Percentiles rank a stretch among this genome's conserved stretches.
Evolutionary conservation across 225 moss, liverwort and hornwort species (phyloP).

Genomic region (Rhytidiadelphus loreus): DNA sequence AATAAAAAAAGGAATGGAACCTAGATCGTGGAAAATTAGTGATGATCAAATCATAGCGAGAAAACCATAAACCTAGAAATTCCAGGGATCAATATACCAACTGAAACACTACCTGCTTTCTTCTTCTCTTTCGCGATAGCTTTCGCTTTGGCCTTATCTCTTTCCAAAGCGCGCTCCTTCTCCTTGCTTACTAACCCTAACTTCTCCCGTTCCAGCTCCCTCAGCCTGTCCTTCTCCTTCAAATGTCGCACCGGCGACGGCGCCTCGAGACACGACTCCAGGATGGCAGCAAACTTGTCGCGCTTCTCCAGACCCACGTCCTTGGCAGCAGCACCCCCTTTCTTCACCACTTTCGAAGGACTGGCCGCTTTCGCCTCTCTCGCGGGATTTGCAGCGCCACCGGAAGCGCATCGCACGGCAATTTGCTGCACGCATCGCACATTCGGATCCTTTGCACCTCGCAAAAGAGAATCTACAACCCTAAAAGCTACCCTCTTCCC

Average conservation of each 20-base stretch:
- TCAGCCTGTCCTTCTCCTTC: constrained; percentile 72
- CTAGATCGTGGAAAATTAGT: background rate
- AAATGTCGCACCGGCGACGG: constrained; percentile 57
- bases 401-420: constrained; percentile 31
- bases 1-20: background rate
- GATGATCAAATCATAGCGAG: background rate
- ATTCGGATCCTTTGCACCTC: background rate
- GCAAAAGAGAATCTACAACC: background rate
- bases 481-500: constrained; percentile 3
- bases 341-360: constrained; percentile 66
- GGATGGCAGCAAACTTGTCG: constrained; percentile 48
- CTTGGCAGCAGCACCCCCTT: constrained; percentile 36
- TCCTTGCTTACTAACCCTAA: constrained; percentile 72
- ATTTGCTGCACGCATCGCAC: background rate
- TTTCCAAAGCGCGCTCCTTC: constrained; percentile 52
- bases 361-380: constrained; percentile 49
- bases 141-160: constrained; percentile 56
- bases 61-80: background rate
- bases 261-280: constrained; percentile 68
- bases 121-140: constrained; percentile 50
- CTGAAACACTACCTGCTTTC: constrained; percentile 14
- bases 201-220: constrained; percentile 61
- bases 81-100: background rate
- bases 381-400: constrained; percentile 31
- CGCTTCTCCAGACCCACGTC: constrained; percentile 39